Evolutionary conservation across 2,329 filamentous ascomycete species (phyloP).

Genomic region (Hymenoscyphus scutula): DNA sequence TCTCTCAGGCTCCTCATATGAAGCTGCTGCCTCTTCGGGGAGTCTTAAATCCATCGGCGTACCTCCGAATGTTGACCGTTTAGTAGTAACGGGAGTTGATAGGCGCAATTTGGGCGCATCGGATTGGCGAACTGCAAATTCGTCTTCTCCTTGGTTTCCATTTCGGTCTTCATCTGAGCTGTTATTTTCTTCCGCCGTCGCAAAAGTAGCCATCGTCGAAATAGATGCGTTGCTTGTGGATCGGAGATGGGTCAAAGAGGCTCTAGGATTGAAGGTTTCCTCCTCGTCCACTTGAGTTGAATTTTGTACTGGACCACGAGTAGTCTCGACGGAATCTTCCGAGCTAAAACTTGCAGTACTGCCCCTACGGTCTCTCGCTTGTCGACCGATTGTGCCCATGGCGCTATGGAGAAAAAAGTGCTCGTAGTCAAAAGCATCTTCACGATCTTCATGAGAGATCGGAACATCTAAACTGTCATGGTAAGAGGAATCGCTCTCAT

Average conservation of each 20-base stretch:
- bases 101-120: slow-evolving; percentile 6
- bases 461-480: slow-evolving; percentile 58
- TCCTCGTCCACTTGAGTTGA: slow-evolving; percentile 15
- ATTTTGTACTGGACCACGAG: slow-evolving; percentile 46
- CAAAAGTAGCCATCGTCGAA: slow-evolving; percentile 61
- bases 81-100: slow-evolving; percentile 24
- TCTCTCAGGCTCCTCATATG: slow-evolving; percentile 15
- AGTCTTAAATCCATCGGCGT: slow-evolving; percentile 12
- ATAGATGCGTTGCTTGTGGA: slow-evolving; percentile 57
- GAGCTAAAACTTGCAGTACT: slow-evolving; percentile 57
- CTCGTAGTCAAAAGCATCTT: slow-evolving; percentile 95
- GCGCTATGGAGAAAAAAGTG: slow-evolving; percentile 94
- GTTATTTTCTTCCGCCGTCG: slow-evolving; percentile 57
- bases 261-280: slow-evolving; percentile 20
- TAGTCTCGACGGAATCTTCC: slow-evolving; percentile 61
- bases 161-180: slow-evolving; percentile 29
- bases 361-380: slow-evolving; percentile 41
- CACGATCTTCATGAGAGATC: slow-evolving; percentile 83
- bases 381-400: slow-evolving; percentile 70
- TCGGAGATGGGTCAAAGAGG: slow-evolving; percentile 42
- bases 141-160: slow-evolving; percentile 39
- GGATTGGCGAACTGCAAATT: slow-evolving; percentile 39
- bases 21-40: slow-evolving; percentile 13
- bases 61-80: slow-evolving; percentile 33
- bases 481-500: slow-evolving; percentile 62